Evolutionary conservation across 2,329 filamentous ascomycete species (phyloP).

Genomic region (Hypoxylon sp.): DNA sequence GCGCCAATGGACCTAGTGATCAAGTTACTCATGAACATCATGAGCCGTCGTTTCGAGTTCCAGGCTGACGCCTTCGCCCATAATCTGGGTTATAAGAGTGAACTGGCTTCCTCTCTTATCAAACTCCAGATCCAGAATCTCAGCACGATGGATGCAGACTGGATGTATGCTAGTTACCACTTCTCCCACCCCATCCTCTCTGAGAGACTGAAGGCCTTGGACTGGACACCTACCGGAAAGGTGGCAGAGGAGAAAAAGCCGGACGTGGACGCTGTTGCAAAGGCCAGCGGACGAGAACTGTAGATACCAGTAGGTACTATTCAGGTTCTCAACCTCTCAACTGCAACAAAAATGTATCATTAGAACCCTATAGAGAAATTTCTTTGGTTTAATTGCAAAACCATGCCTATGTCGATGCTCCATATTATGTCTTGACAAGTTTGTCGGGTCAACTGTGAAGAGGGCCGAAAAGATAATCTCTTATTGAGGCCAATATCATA

Average conservation of each 20-base stretch:
- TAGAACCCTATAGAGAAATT: conserved; percentile 15
- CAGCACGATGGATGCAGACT: conserved; percentile 98
- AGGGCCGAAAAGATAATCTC: no score
- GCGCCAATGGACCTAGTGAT: conserved; percentile 94
- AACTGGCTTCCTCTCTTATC: conserved; percentile 90
- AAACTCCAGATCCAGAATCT: conserved; percentile 99
- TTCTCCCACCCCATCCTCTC: conserved; percentile 97
- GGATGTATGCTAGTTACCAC: conserved; percentile 98
- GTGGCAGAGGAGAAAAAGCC: conserved; percentile 65
- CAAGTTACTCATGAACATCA: conserved; percentile 95
- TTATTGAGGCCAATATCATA: not conserved
- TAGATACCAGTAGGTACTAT: conserved; percentile 34
- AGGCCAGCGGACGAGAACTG: conserved; percentile 79
- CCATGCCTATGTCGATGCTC: not conserved
- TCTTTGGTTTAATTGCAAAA: not conserved
- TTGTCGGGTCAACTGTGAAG: not conserved
- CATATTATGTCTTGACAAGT: not conserved
- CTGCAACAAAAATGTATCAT: conserved; percentile 18
- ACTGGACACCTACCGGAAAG: conserved; percentile 81
- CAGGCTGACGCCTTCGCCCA: conserved; percentile 93
- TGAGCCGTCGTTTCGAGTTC: conserved; percentile 96
- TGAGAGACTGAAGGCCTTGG: conserved; percentile 90
- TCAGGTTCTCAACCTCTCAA: conserved; percentile 12
- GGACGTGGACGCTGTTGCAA: conserved; percentile 68
- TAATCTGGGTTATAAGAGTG: conserved; percentile 83